These are phyloP conservation scores for Wickerhamiella spandovensis DNA, from an alignment of 805 yeast genomes.

Conservation along the genomic window DNA sequence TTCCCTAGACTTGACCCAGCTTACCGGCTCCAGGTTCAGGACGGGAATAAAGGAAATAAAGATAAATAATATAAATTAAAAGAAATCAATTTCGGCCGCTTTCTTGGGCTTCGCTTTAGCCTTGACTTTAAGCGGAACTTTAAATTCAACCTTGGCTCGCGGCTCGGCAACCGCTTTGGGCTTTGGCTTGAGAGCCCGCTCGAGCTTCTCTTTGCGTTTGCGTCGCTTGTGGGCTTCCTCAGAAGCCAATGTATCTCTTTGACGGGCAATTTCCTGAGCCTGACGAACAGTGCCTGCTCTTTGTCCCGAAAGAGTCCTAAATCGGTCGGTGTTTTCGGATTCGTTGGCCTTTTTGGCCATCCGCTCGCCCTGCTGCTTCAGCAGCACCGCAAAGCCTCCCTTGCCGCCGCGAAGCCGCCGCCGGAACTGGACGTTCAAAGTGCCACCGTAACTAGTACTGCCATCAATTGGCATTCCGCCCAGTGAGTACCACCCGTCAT, in stretches of 20 bases:
- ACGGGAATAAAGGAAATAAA: too few species aligned
- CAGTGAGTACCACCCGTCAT: not conserved
- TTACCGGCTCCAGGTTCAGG: too few species aligned
- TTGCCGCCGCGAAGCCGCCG: constrained; percentile 35
- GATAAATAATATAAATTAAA: not conserved
- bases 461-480: not conserved
- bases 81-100: not conserved
- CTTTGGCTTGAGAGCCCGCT: not conserved
- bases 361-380: constrained; percentile 30
- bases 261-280: constrained; percentile 27
- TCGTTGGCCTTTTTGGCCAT: constrained; percentile 21
- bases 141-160: not conserved
- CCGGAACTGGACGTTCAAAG: not conserved
- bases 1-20: too few species aligned
- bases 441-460: not conserved
- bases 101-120: not conserved
- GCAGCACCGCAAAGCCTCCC: constrained; percentile 36
- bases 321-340: constrained; percentile 22
- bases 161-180: not conserved
- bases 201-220: constrained; percentile 1
- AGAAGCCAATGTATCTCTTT: constrained; percentile 4
- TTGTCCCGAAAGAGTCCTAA: constrained; percentile 31
- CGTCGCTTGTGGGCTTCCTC: not conserved
- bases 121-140: not conserved
- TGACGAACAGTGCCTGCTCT: constrained; percentile 27